A percentile compares a stretch with the other conserved stretches of the same genome.
phyloP scores from a whole-genome alignment of 2,329 filamentous ascomycete species.

The Coleophoma cylindrospora region DNA sequence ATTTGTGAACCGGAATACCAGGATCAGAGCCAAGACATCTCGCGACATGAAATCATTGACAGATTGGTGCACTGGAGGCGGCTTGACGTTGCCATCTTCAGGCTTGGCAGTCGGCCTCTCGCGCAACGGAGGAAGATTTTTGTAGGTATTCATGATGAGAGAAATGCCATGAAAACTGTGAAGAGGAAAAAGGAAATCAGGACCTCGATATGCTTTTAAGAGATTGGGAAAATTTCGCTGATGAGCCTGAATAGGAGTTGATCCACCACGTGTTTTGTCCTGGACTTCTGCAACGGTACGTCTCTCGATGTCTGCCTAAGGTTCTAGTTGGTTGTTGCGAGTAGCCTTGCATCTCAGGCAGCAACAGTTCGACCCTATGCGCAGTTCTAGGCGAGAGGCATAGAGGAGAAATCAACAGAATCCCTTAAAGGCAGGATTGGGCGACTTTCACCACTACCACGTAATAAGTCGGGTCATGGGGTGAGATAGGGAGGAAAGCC shows the following conservation, averaged over 20 bases:
- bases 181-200: not conserved
- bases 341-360: no score
- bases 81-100: not conserved
- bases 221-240: not conserved
- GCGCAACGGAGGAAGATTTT: no score
- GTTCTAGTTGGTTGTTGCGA: no score
- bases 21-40: slow-evolving; percentile 27
- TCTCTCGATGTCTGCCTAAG: no score
- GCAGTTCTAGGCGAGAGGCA: not conserved
- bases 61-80: slow-evolving; percentile 10
- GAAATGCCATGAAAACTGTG: no score
- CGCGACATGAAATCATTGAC: slow-evolving; percentile 21
- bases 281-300: no score
- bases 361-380: not conserved
- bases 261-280: no score
- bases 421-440: not conserved
- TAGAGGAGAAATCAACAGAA: not conserved
- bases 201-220: not conserved
- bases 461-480: not conserved
- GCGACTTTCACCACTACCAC: not conserved
- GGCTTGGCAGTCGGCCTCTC: not conserved
- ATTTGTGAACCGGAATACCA: slow-evolving; percentile 76
- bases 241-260: no score
- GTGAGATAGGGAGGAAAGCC: not conserved
- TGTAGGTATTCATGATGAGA: no score